Conservation (phyloP, 768 basidiomycete species). For the Pleurotus citrinopileatus region DNA sequence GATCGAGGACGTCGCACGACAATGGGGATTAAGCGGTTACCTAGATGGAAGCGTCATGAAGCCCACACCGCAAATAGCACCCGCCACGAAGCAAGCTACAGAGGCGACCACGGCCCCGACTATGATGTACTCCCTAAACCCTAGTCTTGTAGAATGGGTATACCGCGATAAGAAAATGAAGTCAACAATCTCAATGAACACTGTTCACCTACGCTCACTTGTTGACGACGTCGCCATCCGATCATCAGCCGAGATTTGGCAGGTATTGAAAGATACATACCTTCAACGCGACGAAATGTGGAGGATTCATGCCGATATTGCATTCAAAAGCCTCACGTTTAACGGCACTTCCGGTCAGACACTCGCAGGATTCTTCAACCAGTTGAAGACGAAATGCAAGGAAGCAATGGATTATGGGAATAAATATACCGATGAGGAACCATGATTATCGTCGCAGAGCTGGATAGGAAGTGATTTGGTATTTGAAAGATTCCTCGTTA, state of each 20-base stretch:
- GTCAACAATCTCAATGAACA: background rate
- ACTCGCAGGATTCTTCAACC: background rate
- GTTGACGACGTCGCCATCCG: background rate
- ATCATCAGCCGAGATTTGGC: background rate
- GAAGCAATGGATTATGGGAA: background rate
- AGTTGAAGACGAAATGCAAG: background rate
- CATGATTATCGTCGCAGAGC: no score
- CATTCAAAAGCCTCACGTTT: background rate
- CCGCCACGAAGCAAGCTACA: background rate
- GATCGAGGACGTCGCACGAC: background rate
- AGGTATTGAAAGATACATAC: background rate
- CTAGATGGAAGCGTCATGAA: background rate
- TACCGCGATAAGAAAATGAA: background rate
- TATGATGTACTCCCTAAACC: background rate
- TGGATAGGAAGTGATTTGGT: no score
- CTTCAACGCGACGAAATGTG: background rate
- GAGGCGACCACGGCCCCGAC: background rate
- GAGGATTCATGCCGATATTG: background rate
- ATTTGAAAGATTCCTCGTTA: no score
- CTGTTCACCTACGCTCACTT: background rate
- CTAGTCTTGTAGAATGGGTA: background rate
- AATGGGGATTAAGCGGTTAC: background rate
- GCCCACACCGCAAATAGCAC: background rate
- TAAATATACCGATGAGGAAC: background rate
- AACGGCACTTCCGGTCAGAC: background rate